Percentiles rank a stretch among this genome's conserved stretches.
Conservation (phyloP, 176 grass and related monocot genomes). For the Aegilops sharonensis region DNA sequence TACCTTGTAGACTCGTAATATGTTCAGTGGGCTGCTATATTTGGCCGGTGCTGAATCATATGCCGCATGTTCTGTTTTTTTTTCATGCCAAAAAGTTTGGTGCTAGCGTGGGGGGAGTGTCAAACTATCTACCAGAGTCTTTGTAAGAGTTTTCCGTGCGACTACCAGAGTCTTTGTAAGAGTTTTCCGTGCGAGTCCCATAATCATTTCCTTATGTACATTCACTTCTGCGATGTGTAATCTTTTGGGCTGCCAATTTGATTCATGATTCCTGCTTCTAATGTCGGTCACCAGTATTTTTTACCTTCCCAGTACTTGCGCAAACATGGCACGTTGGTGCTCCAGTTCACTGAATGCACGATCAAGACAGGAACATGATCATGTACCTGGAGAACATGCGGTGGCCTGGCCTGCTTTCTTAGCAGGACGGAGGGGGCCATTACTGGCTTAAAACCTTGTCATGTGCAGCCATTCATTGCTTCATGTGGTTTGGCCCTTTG, state of each 20-base stretch:
- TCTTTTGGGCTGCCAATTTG: background rate
- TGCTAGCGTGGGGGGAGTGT: slow-evolving; percentile 15
- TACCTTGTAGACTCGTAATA: slow-evolving; percentile 28
- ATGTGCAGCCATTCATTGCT: slow-evolving; percentile 41
- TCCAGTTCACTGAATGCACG: slow-evolving; percentile 23
- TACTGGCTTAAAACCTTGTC: slow-evolving; percentile 17
- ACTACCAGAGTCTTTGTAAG: background rate
- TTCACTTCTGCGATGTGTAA: slow-evolving; percentile 11
- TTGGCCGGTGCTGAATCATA: slow-evolving; percentile 36
- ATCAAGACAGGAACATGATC: slow-evolving; percentile 25
- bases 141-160: background rate
- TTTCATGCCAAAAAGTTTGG: slow-evolving; percentile 25
- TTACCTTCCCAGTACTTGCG: background rate
- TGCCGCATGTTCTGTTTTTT: background rate
- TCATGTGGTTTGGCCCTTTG: slow-evolving; percentile 29
- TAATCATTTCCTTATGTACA: slow-evolving; percentile 26
- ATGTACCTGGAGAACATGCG: slow-evolving; percentile 40
- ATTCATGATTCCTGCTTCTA: background rate
- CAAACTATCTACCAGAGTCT: background rate
- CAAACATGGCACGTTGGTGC: slow-evolving; percentile 28
- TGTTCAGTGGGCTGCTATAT: slow-evolving; percentile 37
- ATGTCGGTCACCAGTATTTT: background rate
- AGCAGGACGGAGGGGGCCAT: background rate
- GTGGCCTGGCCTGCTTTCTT: slow-evolving; percentile 16
- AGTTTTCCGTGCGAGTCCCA: background rate